These are phyloP conservation scores for Solanum hybrid DNA, from an alignment of 305 asterid genomes.

Conservation along the genomic window DNA sequence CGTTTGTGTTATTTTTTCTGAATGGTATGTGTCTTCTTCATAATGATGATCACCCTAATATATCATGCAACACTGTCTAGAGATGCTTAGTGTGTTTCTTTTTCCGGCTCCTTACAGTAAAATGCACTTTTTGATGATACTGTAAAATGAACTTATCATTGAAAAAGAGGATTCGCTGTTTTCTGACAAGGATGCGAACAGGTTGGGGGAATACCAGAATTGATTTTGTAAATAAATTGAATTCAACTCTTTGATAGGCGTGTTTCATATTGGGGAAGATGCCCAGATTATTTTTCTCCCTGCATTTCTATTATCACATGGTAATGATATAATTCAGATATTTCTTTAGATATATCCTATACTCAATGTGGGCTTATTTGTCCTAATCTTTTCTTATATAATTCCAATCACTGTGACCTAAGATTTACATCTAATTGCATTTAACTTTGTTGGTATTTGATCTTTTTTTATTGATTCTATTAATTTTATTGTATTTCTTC, in stretches of 20 bases:
- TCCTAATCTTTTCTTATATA: neutral
- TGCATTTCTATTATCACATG: neutral
- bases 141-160: neutral
- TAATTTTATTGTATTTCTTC: neutral
- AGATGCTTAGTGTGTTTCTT: neutral
- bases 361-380: neutral
- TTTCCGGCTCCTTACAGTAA: neutral
- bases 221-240: neutral
- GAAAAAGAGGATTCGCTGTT: neutral
- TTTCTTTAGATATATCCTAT: neutral
- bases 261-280: neutral
- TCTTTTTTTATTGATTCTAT: neutral
- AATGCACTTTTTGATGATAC: neutral
- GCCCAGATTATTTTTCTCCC: neutral
- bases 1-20: neutral
- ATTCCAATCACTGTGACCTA: neutral
- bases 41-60: neutral
- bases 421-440: neutral
- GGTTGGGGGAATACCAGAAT: neutral
- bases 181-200: neutral
- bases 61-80: neutral
- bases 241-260: neutral
- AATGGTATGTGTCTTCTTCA: constrained; percentile 19
- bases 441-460: neutral
- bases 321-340: neutral